Conservation (phyloP, 2,329 filamentous ascomycete genomes). For the Hypoxylon sp. region DNA sequence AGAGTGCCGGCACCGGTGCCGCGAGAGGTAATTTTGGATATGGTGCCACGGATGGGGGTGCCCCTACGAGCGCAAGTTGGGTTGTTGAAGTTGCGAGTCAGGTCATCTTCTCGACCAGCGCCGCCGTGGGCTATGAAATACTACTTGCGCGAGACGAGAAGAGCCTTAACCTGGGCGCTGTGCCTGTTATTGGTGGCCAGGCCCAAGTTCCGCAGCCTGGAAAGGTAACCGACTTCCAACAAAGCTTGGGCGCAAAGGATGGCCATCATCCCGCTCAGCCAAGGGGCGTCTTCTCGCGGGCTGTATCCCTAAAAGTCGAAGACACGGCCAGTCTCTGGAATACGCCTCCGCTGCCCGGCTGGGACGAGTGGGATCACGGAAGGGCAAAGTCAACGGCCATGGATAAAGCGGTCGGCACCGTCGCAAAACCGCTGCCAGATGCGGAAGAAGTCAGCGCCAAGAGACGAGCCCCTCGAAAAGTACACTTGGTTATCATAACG, state of each 20-base stretch:
- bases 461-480: conserved; percentile 70
- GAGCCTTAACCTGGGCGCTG: conserved; percentile 71
- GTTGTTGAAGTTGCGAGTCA: conserved; percentile 91
- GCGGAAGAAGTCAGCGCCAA: conserved; percentile 34
- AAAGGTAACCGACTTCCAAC: conserved; percentile 78
- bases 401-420: conserved; percentile 31
- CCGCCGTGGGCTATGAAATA: conserved; percentile 87
- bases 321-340: conserved; percentile 94
- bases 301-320: conserved; percentile 79
- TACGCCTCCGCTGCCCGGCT: conserved; percentile 80
- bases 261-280: conserved; percentile 68
- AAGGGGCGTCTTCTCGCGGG: conserved; percentile 84
- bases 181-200: conserved; percentile 56
- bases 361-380: conserved; percentile 55
- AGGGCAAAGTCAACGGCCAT: conserved; percentile 40
- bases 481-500: conserved; percentile 91
- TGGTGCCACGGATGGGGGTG: conserved; percentile 64
- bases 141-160: conserved; percentile 86
- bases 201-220: conserved; percentile 69
- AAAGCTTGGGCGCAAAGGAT: conserved; percentile 63
- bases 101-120: conserved; percentile 90
- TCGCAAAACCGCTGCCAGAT: conserved; percentile 37
- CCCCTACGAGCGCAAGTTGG: conserved; percentile 67
- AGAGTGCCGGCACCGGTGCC: conserved; percentile 61
- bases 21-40: conserved; percentile 57